Base-by-base conservation (phyloP, 2,329 filamentous ascomycete species). In the Hypoxylon sp. region DNA sequence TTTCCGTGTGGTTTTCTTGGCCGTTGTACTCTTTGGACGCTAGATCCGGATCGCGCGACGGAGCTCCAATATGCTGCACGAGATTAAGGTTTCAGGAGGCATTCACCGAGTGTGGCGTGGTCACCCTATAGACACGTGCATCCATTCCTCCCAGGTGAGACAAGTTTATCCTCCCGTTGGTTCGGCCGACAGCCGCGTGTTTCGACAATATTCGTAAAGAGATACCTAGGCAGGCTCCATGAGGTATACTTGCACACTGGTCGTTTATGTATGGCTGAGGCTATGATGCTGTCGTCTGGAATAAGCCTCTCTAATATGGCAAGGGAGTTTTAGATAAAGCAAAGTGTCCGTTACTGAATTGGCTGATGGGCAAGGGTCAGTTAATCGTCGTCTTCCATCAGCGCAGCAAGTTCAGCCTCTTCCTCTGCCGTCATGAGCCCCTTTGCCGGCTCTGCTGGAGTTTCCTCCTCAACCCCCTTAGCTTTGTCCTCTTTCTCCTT, bases 381-480 rank as follows among this genome's bases (percentile, higher is more conserved):
- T 50, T 78, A 85, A 67, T 92, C 89, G 66, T 92, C 89, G 67
- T 93, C 90, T 60, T 90, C 93, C 92, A 99, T 92, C 76, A 99
- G 80, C 69, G 94, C 96, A 12, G 93, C 94, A 69, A 99, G 82
- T 78, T 98, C 96, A 3, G 91, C 90, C 78, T 98, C 95, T 77
- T 99, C 96, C 72, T 98, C 95, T 11, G 88, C 91, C 4, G 93
- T 97, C 78, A 97, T 81, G 74, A 89, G 65, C 38, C 83, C 81
- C 56, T 85, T 84, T 54, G 80, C 80, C 67, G 76, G 76, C 68
- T 79, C 80, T 32, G 78, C 78, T 70, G 76, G 77, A 26, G 80
- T 80, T 70, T 85, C 82, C 66, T 87, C 83, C 45, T 83, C 77
- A 46, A 82, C 80, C 38, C 80, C 81, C 28, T 80, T 79, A 2